A percentile compares a stretch with the other conserved stretches of the same genome.
Evolutionary conservation across 1,284 basidiomycete genomes (phyloP).

Genomic region (Irpex lacteus): DNA sequence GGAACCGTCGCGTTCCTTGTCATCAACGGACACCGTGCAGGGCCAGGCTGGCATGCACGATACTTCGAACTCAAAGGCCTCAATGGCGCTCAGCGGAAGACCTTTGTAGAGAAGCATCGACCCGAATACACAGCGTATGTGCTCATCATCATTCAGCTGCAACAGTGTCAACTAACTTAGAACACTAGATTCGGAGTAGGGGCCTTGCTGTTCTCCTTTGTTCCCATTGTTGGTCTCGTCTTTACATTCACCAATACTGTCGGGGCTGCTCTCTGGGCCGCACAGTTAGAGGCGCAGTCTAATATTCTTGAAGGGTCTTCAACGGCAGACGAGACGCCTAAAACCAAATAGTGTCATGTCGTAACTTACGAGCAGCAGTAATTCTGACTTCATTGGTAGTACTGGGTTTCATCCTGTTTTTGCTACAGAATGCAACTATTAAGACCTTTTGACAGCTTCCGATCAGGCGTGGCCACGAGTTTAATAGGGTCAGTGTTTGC

Average conservation of each 20-base stretch:
- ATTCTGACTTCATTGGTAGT: too few species aligned
- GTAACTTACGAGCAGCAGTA: neutral
- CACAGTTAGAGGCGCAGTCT: conserved; percentile 48
- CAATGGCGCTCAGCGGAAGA: conserved; percentile 40
- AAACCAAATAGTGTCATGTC: neutral
- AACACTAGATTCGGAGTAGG: conserved; percentile 53
- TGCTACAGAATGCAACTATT: too few species aligned
- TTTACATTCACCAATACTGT: conserved; percentile 57
- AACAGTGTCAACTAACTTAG: neutral
- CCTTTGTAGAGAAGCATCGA: conserved; percentile 49
- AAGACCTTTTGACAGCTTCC: too few species aligned
- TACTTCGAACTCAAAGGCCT: conserved; percentile 72
- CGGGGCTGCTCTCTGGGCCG: conserved; percentile 74
- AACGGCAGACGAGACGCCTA: neutral
- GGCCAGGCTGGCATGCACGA: conserved; percentile 59
- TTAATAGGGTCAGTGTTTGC: too few species aligned
- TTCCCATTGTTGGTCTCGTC: conserved; percentile 56
- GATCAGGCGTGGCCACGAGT: too few species aligned
- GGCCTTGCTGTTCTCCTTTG: conserved; percentile 56
- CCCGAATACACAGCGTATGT: conserved; percentile 46
- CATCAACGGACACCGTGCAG: conserved; percentile 42
- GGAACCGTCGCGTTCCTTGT: conserved; percentile 64
- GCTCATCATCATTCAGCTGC: neutral
- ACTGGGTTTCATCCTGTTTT: too few species aligned
- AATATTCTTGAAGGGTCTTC: conserved; percentile 20